Conservation (phyloP, 805 yeast species). For the Nakazawaea anatomiae region DNA sequence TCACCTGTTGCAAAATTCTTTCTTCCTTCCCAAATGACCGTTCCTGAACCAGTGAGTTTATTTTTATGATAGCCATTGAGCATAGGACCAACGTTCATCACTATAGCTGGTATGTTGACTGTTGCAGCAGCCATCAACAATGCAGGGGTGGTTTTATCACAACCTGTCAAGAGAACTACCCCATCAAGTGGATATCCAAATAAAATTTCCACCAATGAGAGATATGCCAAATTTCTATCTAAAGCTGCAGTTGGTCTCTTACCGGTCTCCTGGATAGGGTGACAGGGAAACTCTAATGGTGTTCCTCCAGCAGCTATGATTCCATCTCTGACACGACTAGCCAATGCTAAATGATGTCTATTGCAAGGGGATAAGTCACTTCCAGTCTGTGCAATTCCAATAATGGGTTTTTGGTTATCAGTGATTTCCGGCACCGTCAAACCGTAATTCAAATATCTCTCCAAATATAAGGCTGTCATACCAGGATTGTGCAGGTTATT, state of each 20-base stretch:
- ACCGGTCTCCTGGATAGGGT: slow-evolving; percentile 20
- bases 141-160: slow-evolving; percentile 95
- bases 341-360: slow-evolving; percentile 17
- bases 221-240: slow-evolving; percentile 17
- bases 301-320: slow-evolving; percentile 18
- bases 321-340: slow-evolving; percentile 18
- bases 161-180: slow-evolving; percentile 25
- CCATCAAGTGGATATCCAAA: slow-evolving; percentile 19
- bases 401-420: slow-evolving; percentile 13
- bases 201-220: slow-evolving; percentile 17
- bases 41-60: slow-evolving; percentile 51
- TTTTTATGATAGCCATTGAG: slow-evolving; percentile 18
- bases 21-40: slow-evolving; percentile 19
- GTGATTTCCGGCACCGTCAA: slow-evolving; percentile 14
- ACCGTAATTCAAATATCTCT: slow-evolving; percentile 19
- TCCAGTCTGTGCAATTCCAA: slow-evolving; percentile 15
- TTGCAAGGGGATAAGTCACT: slow-evolving; percentile 18
- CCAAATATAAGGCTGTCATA: slow-evolving; percentile 19
- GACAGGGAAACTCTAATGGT: slow-evolving; percentile 19
- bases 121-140: slow-evolving; percentile 91
- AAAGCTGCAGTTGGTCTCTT: slow-evolving; percentile 19
- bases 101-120: slow-evolving; percentile 83
- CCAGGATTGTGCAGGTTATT: slow-evolving; percentile 17
- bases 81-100: slow-evolving; percentile 79
- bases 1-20: slow-evolving; percentile 16